Evolutionary conservation across 73 alveolate species (phyloP).

Genomic region (Tetrahymena malaccensis): DNA sequence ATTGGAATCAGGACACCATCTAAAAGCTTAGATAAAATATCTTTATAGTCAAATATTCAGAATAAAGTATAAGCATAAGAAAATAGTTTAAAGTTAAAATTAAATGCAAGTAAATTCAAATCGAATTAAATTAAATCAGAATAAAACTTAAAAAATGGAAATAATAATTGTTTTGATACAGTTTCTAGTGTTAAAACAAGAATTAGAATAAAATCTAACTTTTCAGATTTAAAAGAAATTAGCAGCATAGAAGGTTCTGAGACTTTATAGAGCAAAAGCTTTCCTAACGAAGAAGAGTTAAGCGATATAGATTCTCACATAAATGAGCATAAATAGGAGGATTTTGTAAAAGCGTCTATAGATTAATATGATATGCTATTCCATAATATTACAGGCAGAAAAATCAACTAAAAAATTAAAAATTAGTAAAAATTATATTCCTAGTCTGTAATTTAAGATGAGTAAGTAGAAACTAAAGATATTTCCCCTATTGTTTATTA

Average conservation of each 20-base stretch:
- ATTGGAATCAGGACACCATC: background rate
- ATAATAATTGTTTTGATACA: background rate
- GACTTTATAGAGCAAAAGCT: too few species aligned
- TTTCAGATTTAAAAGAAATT: background rate
- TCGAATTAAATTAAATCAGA: background rate
- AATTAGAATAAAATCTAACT: background rate
- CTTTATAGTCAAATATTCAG: too few species aligned
- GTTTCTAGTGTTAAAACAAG: background rate
- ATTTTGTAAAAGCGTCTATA: background rate
- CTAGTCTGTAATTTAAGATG: too few species aligned
- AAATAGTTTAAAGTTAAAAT: background rate
- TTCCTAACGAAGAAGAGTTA: background rate
- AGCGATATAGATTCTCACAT: background rate
- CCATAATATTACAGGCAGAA: background rate
- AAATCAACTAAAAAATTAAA: background rate
- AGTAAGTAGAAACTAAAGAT: background rate
- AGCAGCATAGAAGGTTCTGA: background rate
- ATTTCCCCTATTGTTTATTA: background rate
- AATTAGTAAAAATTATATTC: background rate
- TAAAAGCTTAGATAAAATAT: background rate
- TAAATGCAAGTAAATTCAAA: background rate
- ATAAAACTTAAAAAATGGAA: too few species aligned
- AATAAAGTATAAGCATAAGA: too few species aligned
- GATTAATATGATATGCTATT: background rate
- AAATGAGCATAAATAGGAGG: background rate